A percentile compares a stretch with the other conserved stretches of the same genome.
These are phyloP conservation scores for Teratosphaeria pseudoeucalypti DNA, from an alignment of 2,329 filamentous ascomycete species.

Conservation along the genomic window DNA sequence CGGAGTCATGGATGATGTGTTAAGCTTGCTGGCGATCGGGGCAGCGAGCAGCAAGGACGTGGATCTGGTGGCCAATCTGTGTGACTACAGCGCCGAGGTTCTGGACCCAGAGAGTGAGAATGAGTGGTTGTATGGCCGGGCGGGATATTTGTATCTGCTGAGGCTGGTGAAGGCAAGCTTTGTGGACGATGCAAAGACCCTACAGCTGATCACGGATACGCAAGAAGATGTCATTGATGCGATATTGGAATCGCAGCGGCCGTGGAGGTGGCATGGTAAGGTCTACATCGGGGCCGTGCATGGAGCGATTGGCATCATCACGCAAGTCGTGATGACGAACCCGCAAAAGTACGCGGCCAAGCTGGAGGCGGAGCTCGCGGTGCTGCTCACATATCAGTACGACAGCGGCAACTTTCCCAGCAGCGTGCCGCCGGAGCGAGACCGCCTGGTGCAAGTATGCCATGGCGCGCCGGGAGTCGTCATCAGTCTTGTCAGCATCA, in stretches of 20 bases:
- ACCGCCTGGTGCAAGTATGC: constrained; percentile 53
- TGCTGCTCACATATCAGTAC: constrained; percentile 50
- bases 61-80: constrained; percentile 40
- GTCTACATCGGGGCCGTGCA: constrained; percentile 57
- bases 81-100: constrained; percentile 40
- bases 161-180: constrained; percentile 52
- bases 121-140: constrained; percentile 57
- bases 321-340: constrained; percentile 54
- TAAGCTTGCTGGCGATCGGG: constrained; percentile 39
- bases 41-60: constrained; percentile 40
- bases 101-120: constrained; percentile 40
- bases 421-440: constrained; percentile 39
- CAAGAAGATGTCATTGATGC: constrained; percentile 48
- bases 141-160: constrained; percentile 58
- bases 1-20: constrained; percentile 41
- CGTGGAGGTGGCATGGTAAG: constrained; percentile 56
- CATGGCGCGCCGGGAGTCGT: constrained; percentile 57
- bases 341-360: constrained; percentile 44
- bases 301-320: constrained; percentile 59
- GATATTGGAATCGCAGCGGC: constrained; percentile 45
- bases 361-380: constrained; percentile 43
- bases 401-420: constrained; percentile 55
- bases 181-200: constrained; percentile 36
- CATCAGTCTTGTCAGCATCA: constrained; percentile 46
- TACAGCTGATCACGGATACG: constrained; percentile 44